A percentile compares a stretch with the other conserved stretches of the same genome.
phyloP scores from a whole-genome alignment of 2,329 filamentous ascomycete species.

The Exophiala oligosperma region DNA sequence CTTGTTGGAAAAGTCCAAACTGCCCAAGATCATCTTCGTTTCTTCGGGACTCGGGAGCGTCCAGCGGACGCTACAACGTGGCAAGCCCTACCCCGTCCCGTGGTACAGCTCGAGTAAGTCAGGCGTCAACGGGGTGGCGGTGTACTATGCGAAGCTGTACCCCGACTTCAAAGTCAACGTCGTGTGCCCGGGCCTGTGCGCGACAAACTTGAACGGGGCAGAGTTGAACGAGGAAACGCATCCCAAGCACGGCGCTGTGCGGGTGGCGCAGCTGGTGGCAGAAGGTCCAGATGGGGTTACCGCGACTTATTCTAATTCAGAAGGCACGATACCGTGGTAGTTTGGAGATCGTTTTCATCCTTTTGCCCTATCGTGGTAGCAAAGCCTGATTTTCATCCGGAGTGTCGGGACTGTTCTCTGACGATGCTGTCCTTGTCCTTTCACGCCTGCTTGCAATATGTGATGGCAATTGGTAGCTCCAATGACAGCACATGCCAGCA shows the following conservation, averaged over 20 bases:
- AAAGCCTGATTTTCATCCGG: slow-evolving; percentile 16
- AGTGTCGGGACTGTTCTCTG: not conserved
- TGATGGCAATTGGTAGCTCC: slow-evolving; percentile 56
- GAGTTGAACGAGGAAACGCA: slow-evolving; percentile 23
- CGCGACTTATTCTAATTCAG: slow-evolving; percentile 22
- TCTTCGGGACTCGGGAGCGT: slow-evolving; percentile 19
- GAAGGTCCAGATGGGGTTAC: slow-evolving; percentile 22
- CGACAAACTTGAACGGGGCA: slow-evolving; percentile 16
- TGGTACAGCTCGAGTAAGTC: slow-evolving; percentile 25
- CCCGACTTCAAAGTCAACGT: slow-evolving; percentile 26
- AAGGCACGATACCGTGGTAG: slow-evolving; percentile 26
- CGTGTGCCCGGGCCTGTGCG: slow-evolving; percentile 25
- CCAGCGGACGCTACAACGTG: slow-evolving; percentile 10
- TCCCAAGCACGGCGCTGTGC: slow-evolving; percentile 22
- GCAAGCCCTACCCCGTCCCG: slow-evolving; percentile 3
- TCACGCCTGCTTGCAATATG: not conserved
- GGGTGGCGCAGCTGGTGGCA: slow-evolving; percentile 24
- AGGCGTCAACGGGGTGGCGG: slow-evolving; percentile 24
- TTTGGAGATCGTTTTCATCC: not conserved
- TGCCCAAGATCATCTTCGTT: slow-evolving; percentile 28
- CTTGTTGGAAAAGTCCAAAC: slow-evolving; percentile 23
- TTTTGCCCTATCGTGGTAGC: slow-evolving; percentile 9
- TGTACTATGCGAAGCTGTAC: slow-evolving; percentile 24
- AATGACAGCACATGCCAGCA: slow-evolving; percentile 78
- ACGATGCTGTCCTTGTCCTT: not conserved